Conservation (phyloP, 2,329 filamentous ascomycete genomes). For the Penicillium sp. region DNA sequence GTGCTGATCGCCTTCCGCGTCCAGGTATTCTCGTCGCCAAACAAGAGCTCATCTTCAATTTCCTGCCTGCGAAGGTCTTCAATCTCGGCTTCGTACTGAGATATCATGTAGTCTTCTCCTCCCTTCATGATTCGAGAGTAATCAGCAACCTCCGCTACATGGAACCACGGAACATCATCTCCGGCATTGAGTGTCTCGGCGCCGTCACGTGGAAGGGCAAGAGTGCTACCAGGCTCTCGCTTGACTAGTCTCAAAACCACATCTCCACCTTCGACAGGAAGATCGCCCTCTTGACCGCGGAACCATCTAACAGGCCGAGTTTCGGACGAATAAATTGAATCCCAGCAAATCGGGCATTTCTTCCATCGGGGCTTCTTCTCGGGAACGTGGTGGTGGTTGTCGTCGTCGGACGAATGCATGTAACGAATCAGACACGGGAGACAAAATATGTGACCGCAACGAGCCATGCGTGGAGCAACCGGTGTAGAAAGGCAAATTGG, state of each 20-base stretch:
- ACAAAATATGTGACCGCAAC: slow-evolving; percentile 96
- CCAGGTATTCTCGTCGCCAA: slow-evolving; percentile 92
- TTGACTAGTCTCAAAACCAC: slow-evolving; percentile 86
- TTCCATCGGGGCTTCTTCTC: slow-evolving; percentile 81
- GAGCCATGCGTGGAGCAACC: slow-evolving; percentile 93
- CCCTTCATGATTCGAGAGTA: slow-evolving; percentile 96
- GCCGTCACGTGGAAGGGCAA: slow-evolving; percentile 84
- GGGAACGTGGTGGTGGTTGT: slow-evolving; percentile 61
- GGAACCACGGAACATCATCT: slow-evolving; percentile 90
- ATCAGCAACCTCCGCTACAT: slow-evolving; percentile 89
- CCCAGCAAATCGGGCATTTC: slow-evolving; percentile 95
- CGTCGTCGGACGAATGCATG: slow-evolving; percentile 85
- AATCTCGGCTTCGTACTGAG: slow-evolving; percentile 80
- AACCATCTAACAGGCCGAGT: slow-evolving; percentile 90
- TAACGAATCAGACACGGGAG: slow-evolving; percentile 90
- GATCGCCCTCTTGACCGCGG: slow-evolving; percentile 78
- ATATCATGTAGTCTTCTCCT: slow-evolving; percentile 81
- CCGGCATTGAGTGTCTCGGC: slow-evolving; percentile 69
- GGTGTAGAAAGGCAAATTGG: slow-evolving; percentile 94
- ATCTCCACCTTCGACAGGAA: slow-evolving; percentile 82
- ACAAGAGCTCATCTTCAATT: slow-evolving; percentile 86
- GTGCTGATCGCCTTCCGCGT: slow-evolving; percentile 78
- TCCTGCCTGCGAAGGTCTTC: slow-evolving; percentile 74
- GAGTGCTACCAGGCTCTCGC: slow-evolving; percentile 75
- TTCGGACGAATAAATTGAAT: slow-evolving; percentile 89